These are phyloP conservation scores for Penicillium sp. DNA, from an alignment of 2,329 filamentous ascomycete species.

Conservation along the genomic window DNA sequence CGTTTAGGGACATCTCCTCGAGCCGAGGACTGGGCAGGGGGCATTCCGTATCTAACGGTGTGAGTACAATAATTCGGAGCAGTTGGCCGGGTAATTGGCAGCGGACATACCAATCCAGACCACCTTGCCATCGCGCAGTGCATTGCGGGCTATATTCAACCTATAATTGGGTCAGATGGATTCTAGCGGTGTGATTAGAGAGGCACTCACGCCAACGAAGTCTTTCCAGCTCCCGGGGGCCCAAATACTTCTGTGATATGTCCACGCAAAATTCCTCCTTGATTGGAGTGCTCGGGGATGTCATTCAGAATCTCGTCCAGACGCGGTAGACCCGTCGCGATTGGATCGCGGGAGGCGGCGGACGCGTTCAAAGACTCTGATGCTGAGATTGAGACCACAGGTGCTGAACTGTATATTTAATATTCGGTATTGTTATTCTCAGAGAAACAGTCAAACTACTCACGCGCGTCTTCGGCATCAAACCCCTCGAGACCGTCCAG, in stretches of 20 bases:
- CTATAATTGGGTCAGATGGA: slow-evolving; percentile 45
- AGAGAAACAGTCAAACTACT: slow-evolving; percentile 6
- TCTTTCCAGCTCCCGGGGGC: slow-evolving; percentile 81
- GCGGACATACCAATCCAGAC: slow-evolving; percentile 73
- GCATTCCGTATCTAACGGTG: slow-evolving; percentile 46
- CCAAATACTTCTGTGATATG: slow-evolving; percentile 86
- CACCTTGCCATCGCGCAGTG: slow-evolving; percentile 59
- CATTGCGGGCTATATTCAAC: slow-evolving; percentile 64
- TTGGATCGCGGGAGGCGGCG: slow-evolving; percentile 16
- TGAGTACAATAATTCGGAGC: slow-evolving; percentile 2
- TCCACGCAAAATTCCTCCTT: slow-evolving; percentile 63
- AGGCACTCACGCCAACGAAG: slow-evolving; percentile 65
- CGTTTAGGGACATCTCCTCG: slow-evolving; percentile 42
- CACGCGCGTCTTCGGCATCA: slow-evolving; percentile 29
- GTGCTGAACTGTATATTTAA: slow-evolving; percentile 21
- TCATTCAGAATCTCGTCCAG: slow-evolving; percentile 43
- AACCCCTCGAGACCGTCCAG: slow-evolving; percentile 20
- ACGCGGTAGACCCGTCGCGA: slow-evolving; percentile 46
- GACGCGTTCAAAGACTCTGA: slow-evolving; percentile 37
- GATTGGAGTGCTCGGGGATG: slow-evolving; percentile 4
- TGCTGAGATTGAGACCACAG: slow-evolving; percentile 35
- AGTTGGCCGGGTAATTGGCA: background rate
- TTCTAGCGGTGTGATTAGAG: slow-evolving; percentile 3
- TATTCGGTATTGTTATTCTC: background rate
- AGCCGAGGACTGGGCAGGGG: slow-evolving; percentile 50